Base-by-base conservation (phyloP, 2,329 filamentous ascomycete species). In the Penicillium sp. region DNA sequence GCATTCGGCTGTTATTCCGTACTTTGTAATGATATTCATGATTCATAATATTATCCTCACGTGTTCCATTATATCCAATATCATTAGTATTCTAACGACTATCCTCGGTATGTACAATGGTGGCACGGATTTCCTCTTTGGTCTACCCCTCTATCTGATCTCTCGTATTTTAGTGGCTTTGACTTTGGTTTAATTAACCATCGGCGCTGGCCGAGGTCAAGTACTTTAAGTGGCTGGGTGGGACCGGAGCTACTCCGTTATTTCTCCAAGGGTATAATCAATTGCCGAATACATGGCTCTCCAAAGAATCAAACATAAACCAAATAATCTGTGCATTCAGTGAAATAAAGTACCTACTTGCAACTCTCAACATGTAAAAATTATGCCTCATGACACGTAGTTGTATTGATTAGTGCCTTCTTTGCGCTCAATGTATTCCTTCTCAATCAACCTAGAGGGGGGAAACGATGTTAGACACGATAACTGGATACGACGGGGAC, bases 391-490 rank as follows among this genome's bases (percentile, higher is more conserved):
- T 60, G 89, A 87, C 55, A 91, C 75, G 70, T 93, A 93, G 12
- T 80, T 83, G 73, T 93, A 93, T 39, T 79, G 76, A 53, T 86
- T 86, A 3, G 53, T 50, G 13, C 78, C 82, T 23, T 87, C 90
- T 61, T 89, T 87, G 48, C 91, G 82, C 74, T 96, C 92, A 68
- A 96, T 86, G 68, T 96, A 96, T 64, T 96, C 92, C 77, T 96
- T 96, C 71, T 96, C 92, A 53, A 96, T 93, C 63, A 96, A 80
- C 72, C 90, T 92, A 65, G 42, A n/a, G 15, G 35, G 35, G 6
- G 6, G 2, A 43, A 31, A 17, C 23, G 19, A 55, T 8, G 44
- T 39, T 53, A 50, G 23, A 29, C 8, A 42, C 29, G 35, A 49
- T 50, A 36, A 42, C 21, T 29, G 1, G 6, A 15, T 8, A 7